Percentiles rank a stretch among this genome's conserved stretches.
These are phyloP conservation scores for Tillandsia leiboldiana DNA, from an alignment of 176 grass and related monocot species.

Conservation along the genomic window DNA sequence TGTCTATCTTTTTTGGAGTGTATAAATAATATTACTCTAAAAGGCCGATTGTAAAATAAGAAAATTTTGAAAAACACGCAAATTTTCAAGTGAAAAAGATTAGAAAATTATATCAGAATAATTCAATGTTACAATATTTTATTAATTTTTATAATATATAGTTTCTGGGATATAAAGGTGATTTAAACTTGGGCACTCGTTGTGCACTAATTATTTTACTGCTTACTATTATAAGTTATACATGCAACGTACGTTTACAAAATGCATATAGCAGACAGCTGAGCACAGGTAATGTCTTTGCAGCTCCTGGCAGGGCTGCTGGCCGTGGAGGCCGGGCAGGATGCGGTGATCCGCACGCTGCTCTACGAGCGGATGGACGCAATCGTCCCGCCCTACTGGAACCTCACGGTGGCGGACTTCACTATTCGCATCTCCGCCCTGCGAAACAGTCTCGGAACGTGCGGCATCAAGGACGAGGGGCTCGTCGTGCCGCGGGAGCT, in stretches of 20 bases:
- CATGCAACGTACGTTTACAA: not conserved
- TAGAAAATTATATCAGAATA: no score
- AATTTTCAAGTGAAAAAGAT: no score
- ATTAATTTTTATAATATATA: no score
- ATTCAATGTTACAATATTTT: no score
- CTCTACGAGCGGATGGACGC: constrained; percentile 44
- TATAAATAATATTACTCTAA: no score
- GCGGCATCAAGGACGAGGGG: constrained; percentile 74
- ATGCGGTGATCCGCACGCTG: constrained; percentile 32
- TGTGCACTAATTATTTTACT: no score
- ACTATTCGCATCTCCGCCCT: constrained; percentile 43
- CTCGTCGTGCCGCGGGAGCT: constrained; percentile 39
- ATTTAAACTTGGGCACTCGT: no score
- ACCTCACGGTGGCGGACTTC: constrained; percentile 62
- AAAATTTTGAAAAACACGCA: no score
- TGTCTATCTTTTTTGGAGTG: no score
- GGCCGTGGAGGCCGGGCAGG: constrained; percentile 48
- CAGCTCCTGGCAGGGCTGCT: constrained; percentile 49
- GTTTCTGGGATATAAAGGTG: no score
- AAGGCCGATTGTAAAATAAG: no score
- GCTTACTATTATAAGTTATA: not conserved
- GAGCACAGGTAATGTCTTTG: not conserved
- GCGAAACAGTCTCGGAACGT: constrained; percentile 40
- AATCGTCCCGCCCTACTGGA: constrained; percentile 36
- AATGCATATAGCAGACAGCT: not conserved